Evolutionary conservation across 495 filamentous ascomycete genomes (phyloP), one percentile per base, ranked within the genome.

Genomic region (Penicillium psychrofluorescens): DNA sequence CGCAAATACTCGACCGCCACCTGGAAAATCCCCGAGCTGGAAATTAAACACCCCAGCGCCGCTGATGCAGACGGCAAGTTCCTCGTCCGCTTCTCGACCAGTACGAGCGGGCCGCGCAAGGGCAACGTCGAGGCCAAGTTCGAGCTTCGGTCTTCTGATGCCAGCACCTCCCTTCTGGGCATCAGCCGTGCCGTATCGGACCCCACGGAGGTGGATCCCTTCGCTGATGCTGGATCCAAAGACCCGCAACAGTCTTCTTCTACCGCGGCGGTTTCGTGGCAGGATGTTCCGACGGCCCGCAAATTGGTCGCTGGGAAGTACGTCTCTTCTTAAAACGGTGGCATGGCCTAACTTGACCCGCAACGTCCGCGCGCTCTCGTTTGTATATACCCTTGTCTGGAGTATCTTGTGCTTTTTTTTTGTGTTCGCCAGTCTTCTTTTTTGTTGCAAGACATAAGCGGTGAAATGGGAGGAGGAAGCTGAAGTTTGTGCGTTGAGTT

Each of bases 11-110:
- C 85, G n/a, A 62, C 90, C 5, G 82, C 95, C 11, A 87, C 81
- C 58, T 99, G 92, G 92, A 84, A 83, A 40, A 69, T 97, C 10
- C 87, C 86, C 15, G 94, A 97, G 53, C 61, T 97, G 11, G 78
- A 83, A 31, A 68, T 74, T 14, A 74, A 73, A 40, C 56, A 54
- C 10, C 44, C 49, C 8, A 44, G 48, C 8, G 22, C 54, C 14
- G 34, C 57, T 2, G 64, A 61, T 10, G 54, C 66, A 7, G 69
- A 74, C 48, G 72, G 82, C 54, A 89, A 86, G 64, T 76, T 94
- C 41, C 81, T 94, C 7, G 88, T 83, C 43, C 79, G 90, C 8
- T 87, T 95, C 46, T 75, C 81, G 41, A 79, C 84, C 11, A 78
- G 85, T n/a, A 86, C 86, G 36, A 72, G 74, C 0, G 81, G 85